phyloP scores from a whole-genome alignment of 257 asterid genomes.

The Echium plantagineum region DNA sequence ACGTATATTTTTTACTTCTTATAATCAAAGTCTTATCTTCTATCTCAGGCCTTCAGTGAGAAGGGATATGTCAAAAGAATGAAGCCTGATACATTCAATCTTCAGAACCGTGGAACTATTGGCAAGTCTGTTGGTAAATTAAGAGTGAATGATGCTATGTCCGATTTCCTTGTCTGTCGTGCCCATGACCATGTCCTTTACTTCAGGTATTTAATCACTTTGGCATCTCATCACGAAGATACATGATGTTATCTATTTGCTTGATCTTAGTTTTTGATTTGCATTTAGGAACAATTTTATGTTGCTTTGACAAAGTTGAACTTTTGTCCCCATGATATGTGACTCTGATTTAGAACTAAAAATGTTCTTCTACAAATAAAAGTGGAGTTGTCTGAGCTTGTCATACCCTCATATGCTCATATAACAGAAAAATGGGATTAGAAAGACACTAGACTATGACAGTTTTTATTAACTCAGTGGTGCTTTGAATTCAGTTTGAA shows the following conservation, averaged over 20 bases:
- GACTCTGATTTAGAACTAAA: no score
- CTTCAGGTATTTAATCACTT: slow-evolving; percentile 51
- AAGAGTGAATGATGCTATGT: slow-evolving; percentile 82
- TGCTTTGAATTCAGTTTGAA: neutral
- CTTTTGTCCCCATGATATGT: neutral
- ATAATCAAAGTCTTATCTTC: slow-evolving; percentile 2
- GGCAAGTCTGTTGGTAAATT: slow-evolving; percentile 97
- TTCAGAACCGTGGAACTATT: slow-evolving; percentile 87
- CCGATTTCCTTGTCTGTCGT: slow-evolving; percentile 89
- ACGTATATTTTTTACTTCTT: neutral
- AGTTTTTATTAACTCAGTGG: no score
- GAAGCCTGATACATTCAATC: slow-evolving; percentile 91
- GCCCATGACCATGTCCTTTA: slow-evolving; percentile 89
- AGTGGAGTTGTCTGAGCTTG: neutral
- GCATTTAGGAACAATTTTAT: no score
- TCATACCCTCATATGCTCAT: neutral
- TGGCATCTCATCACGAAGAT: neutral
- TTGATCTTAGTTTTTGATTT: no score
- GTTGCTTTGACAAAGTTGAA: no score
- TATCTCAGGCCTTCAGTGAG: slow-evolving; percentile 82
- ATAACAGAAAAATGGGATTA: no score
- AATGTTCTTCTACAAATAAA: no score
- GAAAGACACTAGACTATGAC: neutral
- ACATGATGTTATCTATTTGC: neutral
- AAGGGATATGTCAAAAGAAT: slow-evolving; percentile 94